These are phyloP conservation scores for Saccharomycopsis oosterbeekiorum DNA, from an alignment of 805 yeast genomes.

Conservation along the genomic window DNA sequence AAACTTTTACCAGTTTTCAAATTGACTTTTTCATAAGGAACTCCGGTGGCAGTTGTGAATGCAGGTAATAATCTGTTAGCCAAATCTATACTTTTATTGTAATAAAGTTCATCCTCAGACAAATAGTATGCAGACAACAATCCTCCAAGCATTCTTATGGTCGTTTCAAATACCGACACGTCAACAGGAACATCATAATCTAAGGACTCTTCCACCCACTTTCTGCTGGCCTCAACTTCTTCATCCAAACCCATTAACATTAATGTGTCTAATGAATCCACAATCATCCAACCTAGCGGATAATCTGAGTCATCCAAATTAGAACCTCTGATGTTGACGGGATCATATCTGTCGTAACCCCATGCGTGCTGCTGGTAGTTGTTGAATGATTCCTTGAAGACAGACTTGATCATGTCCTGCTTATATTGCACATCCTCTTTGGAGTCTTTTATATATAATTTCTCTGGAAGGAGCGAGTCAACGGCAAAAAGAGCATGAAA, in stretches of 20 bases:
- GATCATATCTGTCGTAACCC: constrained; percentile 75
- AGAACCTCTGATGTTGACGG: constrained; percentile 49
- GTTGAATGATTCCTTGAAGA: constrained; percentile 67
- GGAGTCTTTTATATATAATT: too few relatives aligned
- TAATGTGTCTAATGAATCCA: constrained; percentile 78
- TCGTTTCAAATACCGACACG: constrained; percentile 86
- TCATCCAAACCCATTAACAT: constrained; percentile 59
- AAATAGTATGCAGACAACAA: constrained; percentile 73
- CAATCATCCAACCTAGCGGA: constrained; percentile 91
- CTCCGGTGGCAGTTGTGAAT: constrained; percentile 53
- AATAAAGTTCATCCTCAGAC: constrained; percentile 56
- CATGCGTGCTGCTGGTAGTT: constrained; percentile 69
- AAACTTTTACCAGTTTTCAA: constrained; percentile 52
- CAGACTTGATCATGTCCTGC: constrained; percentile 51
- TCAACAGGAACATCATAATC: constrained; percentile 61
- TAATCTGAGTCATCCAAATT: constrained; percentile 55
- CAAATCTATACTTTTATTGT: constrained; percentile 69
- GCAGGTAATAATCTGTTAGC: constrained; percentile 68
- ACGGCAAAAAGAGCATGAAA: not conserved
- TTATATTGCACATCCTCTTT: constrained; percentile 22
- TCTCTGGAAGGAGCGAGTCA: not conserved
- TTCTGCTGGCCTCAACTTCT: constrained; percentile 52
- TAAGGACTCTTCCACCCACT: constrained; percentile 67
- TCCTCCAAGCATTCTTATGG: constrained; percentile 91
- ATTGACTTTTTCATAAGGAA: constrained; percentile 76